Evolutionary conservation across 805 yeast genomes (phyloP).

Genomic region (Komagataella mondaviorum): DNA sequence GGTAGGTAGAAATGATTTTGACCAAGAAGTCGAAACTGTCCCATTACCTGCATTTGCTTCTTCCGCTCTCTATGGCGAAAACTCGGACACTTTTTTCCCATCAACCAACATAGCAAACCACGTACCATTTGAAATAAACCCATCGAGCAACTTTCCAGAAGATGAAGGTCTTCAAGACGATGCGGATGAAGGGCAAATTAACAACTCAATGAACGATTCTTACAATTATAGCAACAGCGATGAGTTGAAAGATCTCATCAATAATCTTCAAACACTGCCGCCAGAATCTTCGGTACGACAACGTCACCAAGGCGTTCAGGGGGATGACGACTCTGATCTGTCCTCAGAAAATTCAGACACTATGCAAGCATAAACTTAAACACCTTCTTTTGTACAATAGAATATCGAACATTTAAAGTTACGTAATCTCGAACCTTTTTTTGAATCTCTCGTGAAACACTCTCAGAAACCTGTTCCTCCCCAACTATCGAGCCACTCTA

Average conservation of each 20-base stretch:
- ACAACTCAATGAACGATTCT: not conserved
- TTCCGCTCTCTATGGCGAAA: not conserved
- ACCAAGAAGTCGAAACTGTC: not conserved
- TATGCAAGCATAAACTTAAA: not conserved
- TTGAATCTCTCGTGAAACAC: not conserved
- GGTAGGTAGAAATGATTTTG: not conserved
- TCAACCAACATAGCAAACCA: not conserved
- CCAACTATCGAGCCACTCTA: not conserved
- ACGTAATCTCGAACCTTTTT: not conserved
- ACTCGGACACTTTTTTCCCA: not conserved
- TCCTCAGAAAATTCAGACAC: not conserved
- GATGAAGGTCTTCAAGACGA: not conserved
- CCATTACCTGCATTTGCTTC: not conserved
- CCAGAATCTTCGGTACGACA: constrained; percentile 23
- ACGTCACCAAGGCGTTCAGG: not conserved
- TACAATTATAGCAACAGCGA: not conserved
- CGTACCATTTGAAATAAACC: not conserved
- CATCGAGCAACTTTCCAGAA: not conserved
- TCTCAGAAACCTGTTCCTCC: not conserved
- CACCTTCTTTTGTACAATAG: not conserved
- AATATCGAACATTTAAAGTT: not conserved
- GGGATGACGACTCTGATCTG: not conserved
- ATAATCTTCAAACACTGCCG: constrained; percentile 52
- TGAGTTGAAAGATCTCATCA: constrained; percentile 59
- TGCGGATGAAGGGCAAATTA: not conserved